Base-by-base conservation (phyloP, 352 stramenopile genomes). In the Phytopythium cucurbitacearum region DNA sequence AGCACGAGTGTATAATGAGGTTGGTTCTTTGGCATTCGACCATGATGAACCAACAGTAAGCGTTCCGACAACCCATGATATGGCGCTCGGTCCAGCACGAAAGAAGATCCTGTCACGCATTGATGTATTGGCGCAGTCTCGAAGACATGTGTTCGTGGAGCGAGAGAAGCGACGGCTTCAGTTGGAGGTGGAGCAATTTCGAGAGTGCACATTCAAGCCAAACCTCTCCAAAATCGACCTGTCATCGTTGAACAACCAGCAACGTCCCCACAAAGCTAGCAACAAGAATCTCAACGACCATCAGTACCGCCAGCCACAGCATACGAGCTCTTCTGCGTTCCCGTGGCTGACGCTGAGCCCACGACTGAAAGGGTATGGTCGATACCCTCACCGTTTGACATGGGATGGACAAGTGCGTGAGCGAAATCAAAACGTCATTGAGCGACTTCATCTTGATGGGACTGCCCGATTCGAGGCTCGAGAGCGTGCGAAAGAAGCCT, bases 191-290 rank as follows among this genome's bases (percentile, higher is more conserved):
- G 71, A 84, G 34, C 59, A 58, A 10, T 60, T 93, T 28, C 70
- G 60, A 10, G 76, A 90, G 49, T 91, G 80, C 47, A 90, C 80
- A 5, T 93, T 91, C 54, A 73, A 60, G 32, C 83, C 83, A 10
- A 78, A 81, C 37, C 55, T 67, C 4, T 48, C 49, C 34, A 76
- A 75, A 3, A 37, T 40, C 21, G 21, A 28, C 2, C 21, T 28
- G 21, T 28, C 21, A 28, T 28, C 21, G 21, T 1, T 28, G 21
- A 28, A 28, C 1, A 28, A 28, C 21, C 21, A 28, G 21, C 21
- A 28, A 28, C 21, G 21, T 28, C 21, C 21, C 21, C 21, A 28
- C 21, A 28, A 28, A 28, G 21, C 21, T 28, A 28, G 21, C 21
- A 28, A 28, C 21, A 28, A 28, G 21, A 28, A 28, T 10, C 34